phyloP scores from a whole-genome alignment of 129 eudicot genomes.

The Calendula officinalis region DNA sequence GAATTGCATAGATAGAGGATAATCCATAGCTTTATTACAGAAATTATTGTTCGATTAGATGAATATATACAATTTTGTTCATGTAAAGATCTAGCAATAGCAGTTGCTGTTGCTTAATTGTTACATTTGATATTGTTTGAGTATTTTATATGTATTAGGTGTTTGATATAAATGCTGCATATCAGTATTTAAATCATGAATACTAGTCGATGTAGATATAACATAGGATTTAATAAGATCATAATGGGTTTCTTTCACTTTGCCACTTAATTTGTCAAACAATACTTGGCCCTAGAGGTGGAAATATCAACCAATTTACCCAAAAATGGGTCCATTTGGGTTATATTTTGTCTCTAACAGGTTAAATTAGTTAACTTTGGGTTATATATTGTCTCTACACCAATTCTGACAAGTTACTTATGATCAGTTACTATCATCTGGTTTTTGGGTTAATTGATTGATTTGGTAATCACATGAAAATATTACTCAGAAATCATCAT shows the following conservation, averaged over 20 bases:
- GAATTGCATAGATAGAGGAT: neutral
- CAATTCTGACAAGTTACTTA: neutral
- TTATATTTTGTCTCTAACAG: neutral
- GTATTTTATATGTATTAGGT: neutral
- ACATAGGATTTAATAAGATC: conserved; percentile 4
- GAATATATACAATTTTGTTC: conserved; percentile 10
- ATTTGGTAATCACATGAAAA: no score
- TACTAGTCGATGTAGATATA: neutral
- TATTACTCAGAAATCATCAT: no score
- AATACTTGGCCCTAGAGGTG: neutral
- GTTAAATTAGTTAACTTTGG: neutral
- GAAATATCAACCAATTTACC: neutral
- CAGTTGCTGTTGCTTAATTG: neutral
- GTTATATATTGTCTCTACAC: neutral
- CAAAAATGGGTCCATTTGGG: neutral
- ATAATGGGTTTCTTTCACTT: conserved; percentile 2
- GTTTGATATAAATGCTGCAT: conserved; percentile 5
- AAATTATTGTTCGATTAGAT: neutral
- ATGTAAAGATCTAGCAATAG: neutral
- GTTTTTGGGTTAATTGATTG: no score
- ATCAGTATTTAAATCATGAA: neutral
- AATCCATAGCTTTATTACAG: conserved; percentile 6
- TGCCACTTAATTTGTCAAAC: neutral
- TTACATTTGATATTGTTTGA: conserved; percentile 7
- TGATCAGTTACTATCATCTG: no score